These are phyloP conservation scores for Puccinia triticina DNA, from an alignment of 1,284 basidiomycete genomes.

Conservation along the genomic window DNA sequence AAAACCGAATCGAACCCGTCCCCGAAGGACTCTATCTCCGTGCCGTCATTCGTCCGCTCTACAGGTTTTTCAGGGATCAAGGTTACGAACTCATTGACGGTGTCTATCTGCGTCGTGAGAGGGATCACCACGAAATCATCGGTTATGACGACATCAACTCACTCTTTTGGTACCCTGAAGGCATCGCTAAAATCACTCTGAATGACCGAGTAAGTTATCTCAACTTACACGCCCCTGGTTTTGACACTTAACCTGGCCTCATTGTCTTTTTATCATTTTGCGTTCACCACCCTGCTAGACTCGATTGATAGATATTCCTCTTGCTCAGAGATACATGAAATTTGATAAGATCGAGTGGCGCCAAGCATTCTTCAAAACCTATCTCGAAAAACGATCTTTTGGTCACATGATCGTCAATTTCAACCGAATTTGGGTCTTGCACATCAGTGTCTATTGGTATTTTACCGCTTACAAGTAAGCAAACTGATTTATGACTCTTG, in stretches of 20 bases:
- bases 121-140: slow-evolving; percentile 91
- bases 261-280: too few relatives aligned
- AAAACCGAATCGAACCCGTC: slow-evolving; percentile 87
- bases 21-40: slow-evolving; percentile 93
- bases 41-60: slow-evolving; percentile 91
- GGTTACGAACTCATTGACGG: slow-evolving; percentile 96
- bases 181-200: slow-evolving; percentile 86
- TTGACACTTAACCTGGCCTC: too few relatives aligned
- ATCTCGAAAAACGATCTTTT: slow-evolving; percentile 90
- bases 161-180: slow-evolving; percentile 99
- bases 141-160: slow-evolving; percentile 99
- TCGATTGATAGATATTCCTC: slow-evolving; percentile 82
- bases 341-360: slow-evolving; percentile 94
- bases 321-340: slow-evolving; percentile 88
- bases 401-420: slow-evolving; percentile 94
- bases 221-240: too few relatives aligned
- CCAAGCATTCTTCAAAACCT: slow-evolving; percentile 93
- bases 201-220: slow-evolving; percentile 73
- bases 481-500: not conserved
- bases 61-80: slow-evolving; percentile 94
- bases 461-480: slow-evolving; percentile 69
- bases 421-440: slow-evolving; percentile 95
- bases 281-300: slow-evolving; percentile 64
- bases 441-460: slow-evolving; percentile 88
- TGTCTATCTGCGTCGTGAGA: slow-evolving; percentile 84